Conservation (phyloP, 2,329 filamentous ascomycete species). For the Ophiostoma piceae region DNA sequence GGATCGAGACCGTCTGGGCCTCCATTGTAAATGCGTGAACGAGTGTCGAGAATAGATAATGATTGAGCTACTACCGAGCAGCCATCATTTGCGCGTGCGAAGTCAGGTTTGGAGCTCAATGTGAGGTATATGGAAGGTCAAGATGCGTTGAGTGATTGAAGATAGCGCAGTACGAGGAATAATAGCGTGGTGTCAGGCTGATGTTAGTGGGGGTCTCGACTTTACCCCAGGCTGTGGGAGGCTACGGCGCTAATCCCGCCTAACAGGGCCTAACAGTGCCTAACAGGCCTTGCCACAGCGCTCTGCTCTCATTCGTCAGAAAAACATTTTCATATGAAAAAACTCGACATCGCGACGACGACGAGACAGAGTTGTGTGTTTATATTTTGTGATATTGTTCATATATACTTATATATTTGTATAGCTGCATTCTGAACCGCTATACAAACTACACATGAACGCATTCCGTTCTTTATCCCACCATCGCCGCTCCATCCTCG, state of each 20-base stretch:
- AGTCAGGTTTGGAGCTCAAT: not conserved
- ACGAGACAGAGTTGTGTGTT: not conserved
- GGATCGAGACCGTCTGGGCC: conserved; percentile 37
- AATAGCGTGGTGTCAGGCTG: not conserved
- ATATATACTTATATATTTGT: not conserved
- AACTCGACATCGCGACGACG: not conserved
- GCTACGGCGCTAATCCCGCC: not conserved
- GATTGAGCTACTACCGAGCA: not conserved
- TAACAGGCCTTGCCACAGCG: not conserved
- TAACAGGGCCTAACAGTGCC: too few relatives aligned
- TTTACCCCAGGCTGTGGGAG: conserved; percentile 10
- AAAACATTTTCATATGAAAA: conserved; percentile 9
- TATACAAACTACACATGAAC: not conserved
- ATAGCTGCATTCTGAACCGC: not conserved
- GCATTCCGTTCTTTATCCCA: not conserved
- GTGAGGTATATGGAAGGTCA: not conserved
- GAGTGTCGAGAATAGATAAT: not conserved
- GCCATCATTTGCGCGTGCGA: not conserved
- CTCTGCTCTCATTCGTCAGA: not conserved
- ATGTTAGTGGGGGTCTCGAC: not conserved
- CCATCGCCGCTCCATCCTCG: not conserved
- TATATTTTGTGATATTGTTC: not conserved
- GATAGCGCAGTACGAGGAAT: not conserved
- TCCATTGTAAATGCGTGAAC: conserved; percentile 15
- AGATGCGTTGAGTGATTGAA: not conserved